Percentiles rank a stretch among this genome's conserved stretches.
phyloP scores from a whole-genome alignment of 73 alveolate genomes.

The Breviolum minutum region DNA sequence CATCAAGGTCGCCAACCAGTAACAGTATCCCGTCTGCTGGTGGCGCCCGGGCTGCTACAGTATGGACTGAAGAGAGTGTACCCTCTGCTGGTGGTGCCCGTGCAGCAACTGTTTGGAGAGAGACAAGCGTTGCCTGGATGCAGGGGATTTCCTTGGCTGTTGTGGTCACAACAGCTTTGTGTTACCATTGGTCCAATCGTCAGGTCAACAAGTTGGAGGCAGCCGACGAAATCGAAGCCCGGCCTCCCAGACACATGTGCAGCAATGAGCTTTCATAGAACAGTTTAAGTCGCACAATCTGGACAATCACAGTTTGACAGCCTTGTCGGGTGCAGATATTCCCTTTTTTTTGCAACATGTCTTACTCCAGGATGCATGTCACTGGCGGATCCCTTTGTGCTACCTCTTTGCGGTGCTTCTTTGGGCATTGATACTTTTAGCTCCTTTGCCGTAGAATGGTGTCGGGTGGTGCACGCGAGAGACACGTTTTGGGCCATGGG shows the following conservation, averaged over 20 bases:
- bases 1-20: slow-evolving; percentile 13
- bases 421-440: slow-evolving; percentile 10
- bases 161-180: neutral
- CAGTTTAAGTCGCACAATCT: too few species aligned
- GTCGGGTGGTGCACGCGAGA: too few species aligned
- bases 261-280: too few species aligned
- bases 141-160: neutral
- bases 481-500: neutral
- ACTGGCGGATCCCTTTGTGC: slow-evolving; percentile 33
- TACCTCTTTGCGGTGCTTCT: slow-evolving; percentile 2
- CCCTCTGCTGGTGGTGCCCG: slow-evolving; percentile 36
- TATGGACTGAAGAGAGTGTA: neutral
- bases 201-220: slow-evolving; percentile 21
- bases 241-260: neutral
- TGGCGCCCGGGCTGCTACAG: neutral
- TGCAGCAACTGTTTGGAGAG: slow-evolving; percentile 5
- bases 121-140: neutral
- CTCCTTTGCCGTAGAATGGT: neutral
- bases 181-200: neutral
- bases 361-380: neutral
- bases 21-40: slow-evolving; percentile 31
- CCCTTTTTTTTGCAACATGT: too few species aligned
- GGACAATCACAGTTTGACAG: too few species aligned
- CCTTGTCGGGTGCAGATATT: too few species aligned
- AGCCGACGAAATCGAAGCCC: neutral